Evolutionary conservation across 805 yeast genomes (phyloP), one percentile per base, ranked within the genome.

Genomic region (Saccharomycopsis schoenii): DNA sequence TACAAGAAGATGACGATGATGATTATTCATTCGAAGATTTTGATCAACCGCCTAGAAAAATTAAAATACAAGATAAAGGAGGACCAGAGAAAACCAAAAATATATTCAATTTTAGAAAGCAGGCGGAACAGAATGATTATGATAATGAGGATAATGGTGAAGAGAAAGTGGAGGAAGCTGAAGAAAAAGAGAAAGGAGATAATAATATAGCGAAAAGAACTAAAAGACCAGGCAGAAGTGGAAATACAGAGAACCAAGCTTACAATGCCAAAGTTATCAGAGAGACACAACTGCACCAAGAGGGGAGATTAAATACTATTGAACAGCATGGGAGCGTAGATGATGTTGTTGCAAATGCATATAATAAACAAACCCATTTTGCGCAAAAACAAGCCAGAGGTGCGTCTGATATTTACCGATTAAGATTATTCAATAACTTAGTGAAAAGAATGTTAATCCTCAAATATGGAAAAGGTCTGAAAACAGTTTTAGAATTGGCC

Each of bases 341-440:
- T 67, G 82, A 83, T 55, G 80, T 88, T 60, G 96, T 94, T 39
- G 78, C 91, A 65, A 77, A 81, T 57, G 97, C 90, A 72, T 94
- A 94, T 72, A 94, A 94, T 72, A 87, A 88, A 66, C 80, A 96
- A 68, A 86, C 97, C 0, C 81, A 82, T 65, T 82, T 83, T 62
- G 80, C 93, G 1, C 84, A 84, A 64, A 74, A 73, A 34, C 81
- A 80, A 60, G 78, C 80, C 55, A 80, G 99, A 66, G 78, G 84
- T 19, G 76, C 82, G 41, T 90, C 97, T 0, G 92, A 94, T 11
- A 93, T 94, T 69, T 85, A 87, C 73, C 88, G 88, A 67, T 76
- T 94, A 64, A 80, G 97, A 63, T 86, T 88, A 67, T 94, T 91
- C 80, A 94, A 94, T 72, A 94, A 94, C 71, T 88, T 92, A 63